Base-by-base conservation (phyloP, 2,329 filamentous ascomycete genomes). In the Aspergillus japonicus region DNA sequence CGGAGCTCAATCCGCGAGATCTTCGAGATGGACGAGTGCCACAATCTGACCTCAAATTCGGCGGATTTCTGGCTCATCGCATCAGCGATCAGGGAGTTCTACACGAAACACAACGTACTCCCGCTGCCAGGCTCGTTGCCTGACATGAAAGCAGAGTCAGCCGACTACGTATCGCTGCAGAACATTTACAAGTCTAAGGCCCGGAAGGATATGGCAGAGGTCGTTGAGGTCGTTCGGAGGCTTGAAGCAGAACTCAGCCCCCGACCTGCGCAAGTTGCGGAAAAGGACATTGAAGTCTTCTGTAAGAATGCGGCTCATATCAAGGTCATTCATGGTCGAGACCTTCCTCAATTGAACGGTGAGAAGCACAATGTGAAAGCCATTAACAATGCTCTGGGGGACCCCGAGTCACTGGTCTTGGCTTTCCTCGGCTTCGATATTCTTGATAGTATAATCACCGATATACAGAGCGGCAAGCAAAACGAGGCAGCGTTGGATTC, bases 111-210 rank as follows among this genome's bases (percentile, higher is more conserved):
- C 71, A 79, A 83, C 7, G 83, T 88, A 29, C 82, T 99, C 5
- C 95, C 95, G 16, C 81, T 99, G 0, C 89, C 93, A 0, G 96
- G 95, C 12, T 87, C 89, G 3, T 81, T 99, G 1, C 95, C 96
- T 1, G 95, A 99, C 74, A 99, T 99, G 95, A 99, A 99, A 80
- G 92, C 95, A 2, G 86, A 94, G 71, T 96, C 93, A 3, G 86
- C 83, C 58, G 89, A 96, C 63, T 99, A 99, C 78, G 89, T 99
- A 66, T 83, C 88, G 68, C 83, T 99, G 12, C 95, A 98, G 73
- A 94, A 90, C 68, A 86, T 98, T 61, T 99, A 98, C 85, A 97
- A 96, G 77, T 77, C 82, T 23, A 96, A 96, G 75, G 92, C 95
- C 48, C 87, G 89, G 35, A 80, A 85, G 69, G 95, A 99, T 69